Base-by-base conservation (phyloP, 1,139 yeast genomes). In the Protomyces macrosporus region DNA sequence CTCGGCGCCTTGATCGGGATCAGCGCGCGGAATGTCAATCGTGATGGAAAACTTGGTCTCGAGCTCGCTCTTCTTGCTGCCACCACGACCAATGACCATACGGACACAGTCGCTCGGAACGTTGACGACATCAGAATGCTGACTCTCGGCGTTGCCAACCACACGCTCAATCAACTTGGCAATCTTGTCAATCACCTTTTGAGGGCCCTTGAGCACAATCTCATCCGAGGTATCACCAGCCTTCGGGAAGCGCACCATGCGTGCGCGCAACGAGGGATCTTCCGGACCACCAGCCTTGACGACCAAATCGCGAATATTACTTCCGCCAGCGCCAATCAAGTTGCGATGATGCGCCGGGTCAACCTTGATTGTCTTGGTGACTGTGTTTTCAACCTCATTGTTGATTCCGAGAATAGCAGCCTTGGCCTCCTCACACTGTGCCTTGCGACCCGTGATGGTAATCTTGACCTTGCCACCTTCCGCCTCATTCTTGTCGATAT, bases 251-350 rank as follows among this genome's bases (percentile, higher is more conserved):
- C 84, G 85, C 69, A 93, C 81, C 68, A 86, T 79, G 71, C 79
- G 75, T 71, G 82, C 82, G 35, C 63, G 63, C 67, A 79, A 80
- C 64, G 74, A 71, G 65, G 76, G 77, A 60, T 81, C 76, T 14
- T 76, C 79, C 40, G 74, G 67, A 60, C 91, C 95, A 68, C 97
- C 97, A 55, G 97, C 96, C 66, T 83, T 82, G 65, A 82, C 73
- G 67, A 91, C 84, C 65, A 93, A 87, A 63, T 85, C 88, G 70
- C 87, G 84, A 79, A 88, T 84, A 45, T 81, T 83, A 45, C 86
- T 79, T 64, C 97, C 97, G 67, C 86, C 85, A 65, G 86, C 82
- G 53, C 98, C 98, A 71, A 91, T 84, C 70, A 93, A 80, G 67
- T 82, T 83, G 72, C 86, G 87, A 75, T 88, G 95, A 78, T 84